Evolutionary conservation across 495 filamentous ascomycete genomes (phyloP).

Genomic region (Tuber brumale): DNA sequence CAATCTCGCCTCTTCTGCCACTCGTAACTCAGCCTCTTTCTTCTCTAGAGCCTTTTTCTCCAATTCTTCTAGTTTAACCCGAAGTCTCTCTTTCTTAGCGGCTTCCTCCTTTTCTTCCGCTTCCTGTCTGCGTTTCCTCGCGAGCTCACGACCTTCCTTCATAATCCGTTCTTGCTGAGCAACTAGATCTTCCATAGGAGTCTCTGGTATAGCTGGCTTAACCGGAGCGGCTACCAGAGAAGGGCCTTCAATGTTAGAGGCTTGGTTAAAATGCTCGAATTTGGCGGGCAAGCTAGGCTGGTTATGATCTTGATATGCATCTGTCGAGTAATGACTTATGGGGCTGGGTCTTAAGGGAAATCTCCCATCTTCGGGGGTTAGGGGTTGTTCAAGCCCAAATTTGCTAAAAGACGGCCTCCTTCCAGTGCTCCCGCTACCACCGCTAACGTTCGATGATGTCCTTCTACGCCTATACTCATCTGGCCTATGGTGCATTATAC

Average conservation of each 20-base stretch:
- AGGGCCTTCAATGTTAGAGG: neutral
- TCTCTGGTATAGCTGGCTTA: constrained; percentile 41
- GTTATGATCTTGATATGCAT: neutral
- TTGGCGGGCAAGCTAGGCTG: neutral
- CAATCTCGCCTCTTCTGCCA: constrained; percentile 48
- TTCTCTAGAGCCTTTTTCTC: constrained; percentile 63
- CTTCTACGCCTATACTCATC: constrained; percentile 69
- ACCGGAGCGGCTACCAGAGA: neutral
- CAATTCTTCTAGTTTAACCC: constrained; percentile 71
- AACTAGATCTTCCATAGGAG: constrained; percentile 53
- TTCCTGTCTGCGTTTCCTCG: constrained; percentile 69
- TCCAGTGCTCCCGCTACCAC: constrained; percentile 66
- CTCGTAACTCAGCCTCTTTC: constrained; percentile 55
- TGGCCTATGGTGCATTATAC: constrained; percentile 52
- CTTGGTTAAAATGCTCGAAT: neutral
- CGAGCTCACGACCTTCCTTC: constrained; percentile 70
- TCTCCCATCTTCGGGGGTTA: constrained; percentile 41
- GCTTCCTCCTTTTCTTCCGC: constrained; percentile 76
- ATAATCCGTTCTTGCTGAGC: constrained; percentile 75
- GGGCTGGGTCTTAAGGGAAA: constrained; percentile 31
- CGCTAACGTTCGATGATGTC: constrained; percentile 91
- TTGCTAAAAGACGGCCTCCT: constrained; percentile 40
- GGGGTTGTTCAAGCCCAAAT: constrained; percentile 31
- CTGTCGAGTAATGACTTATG: constrained; percentile 11
- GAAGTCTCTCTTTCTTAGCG: constrained; percentile 71